phyloP scores from a whole-genome alignment of 2,329 filamentous ascomycete genomes.

The Leptographium flavum region DNA sequence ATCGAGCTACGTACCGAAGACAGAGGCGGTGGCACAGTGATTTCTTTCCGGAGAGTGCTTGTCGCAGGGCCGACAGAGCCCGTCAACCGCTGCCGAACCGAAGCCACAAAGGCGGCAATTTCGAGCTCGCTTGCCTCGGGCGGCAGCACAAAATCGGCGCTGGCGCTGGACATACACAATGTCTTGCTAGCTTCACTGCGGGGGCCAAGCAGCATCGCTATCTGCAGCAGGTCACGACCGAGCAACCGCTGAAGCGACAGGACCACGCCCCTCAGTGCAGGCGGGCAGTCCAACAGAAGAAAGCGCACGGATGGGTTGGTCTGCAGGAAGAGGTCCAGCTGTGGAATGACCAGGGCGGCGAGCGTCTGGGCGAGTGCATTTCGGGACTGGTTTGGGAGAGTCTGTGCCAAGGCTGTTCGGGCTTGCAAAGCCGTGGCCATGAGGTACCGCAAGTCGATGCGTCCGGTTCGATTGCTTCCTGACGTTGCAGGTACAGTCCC shows the following conservation, averaged over 20 bases:
- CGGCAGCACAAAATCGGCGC: constrained; percentile 42
- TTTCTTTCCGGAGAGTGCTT: background rate
- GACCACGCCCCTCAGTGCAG: constrained; percentile 40
- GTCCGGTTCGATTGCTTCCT: constrained; percentile 32
- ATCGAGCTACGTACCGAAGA: background rate
- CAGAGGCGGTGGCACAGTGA: background rate
- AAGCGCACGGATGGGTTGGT: constrained; percentile 37
- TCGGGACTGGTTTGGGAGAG: constrained; percentile 26
- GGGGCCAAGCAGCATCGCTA: constrained; percentile 24
- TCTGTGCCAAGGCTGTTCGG: constrained; percentile 33
- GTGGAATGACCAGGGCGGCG: constrained; percentile 43
- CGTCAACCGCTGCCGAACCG: constrained; percentile 35
- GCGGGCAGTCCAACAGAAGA: constrained; percentile 43
- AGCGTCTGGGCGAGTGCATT: background rate
- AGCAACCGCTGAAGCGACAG: constrained; percentile 43
- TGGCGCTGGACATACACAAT: constrained; percentile 20
- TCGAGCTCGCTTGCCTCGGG: constrained; percentile 39
- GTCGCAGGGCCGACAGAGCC: constrained; percentile 20
- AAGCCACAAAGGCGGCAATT: constrained; percentile 36
- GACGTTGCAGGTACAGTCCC: constrained; percentile 32
- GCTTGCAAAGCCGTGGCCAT: constrained; percentile 46
- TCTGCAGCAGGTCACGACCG: constrained; percentile 40
- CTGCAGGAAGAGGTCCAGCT: constrained; percentile 45
- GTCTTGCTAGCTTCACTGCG: background rate
- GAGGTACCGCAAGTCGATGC: constrained; percentile 46